Conservation (phyloP, 129 eudicot species). For the Artemisia annua region DNA sequence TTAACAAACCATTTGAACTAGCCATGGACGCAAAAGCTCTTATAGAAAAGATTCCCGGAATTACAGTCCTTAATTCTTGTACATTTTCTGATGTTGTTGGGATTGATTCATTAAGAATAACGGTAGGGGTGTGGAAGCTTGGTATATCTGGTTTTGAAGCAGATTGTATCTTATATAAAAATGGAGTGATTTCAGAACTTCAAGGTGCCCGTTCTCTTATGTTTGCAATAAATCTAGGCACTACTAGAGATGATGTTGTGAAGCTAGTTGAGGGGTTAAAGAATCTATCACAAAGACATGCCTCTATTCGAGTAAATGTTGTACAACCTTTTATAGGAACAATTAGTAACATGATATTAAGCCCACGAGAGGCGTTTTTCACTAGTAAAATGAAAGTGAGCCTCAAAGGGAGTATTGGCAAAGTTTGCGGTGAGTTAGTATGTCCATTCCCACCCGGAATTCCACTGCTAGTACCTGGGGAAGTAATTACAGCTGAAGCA, state of each 20-base stretch:
- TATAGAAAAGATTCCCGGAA: conserved; percentile 42
- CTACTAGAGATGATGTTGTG: conserved; percentile 55
- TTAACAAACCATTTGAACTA: conserved; percentile 44
- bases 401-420: conserved; percentile 48
- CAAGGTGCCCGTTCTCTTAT: conserved; percentile 56
- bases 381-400: conserved; percentile 47
- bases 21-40: conserved; percentile 51
- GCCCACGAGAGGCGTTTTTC: conserved; percentile 86
- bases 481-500: conserved; percentile 48
- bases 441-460: conserved; percentile 91
- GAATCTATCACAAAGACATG: conserved; percentile 40
- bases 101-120: conserved; percentile 66
- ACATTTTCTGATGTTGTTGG: too few relatives aligned
- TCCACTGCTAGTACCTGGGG: conserved; percentile 62
- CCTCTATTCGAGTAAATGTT: not conserved
- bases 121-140: conserved; percentile 55
- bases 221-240: conserved; percentile 61
- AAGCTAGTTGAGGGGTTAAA: conserved; percentile 55
- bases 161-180: conserved; percentile 45
- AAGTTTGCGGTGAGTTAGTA: conserved; percentile 68
- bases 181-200: conserved; percentile 58
- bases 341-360: conserved; percentile 36
- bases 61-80: conserved; percentile 47
- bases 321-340: conserved; percentile 5
- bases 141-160: conserved; percentile 76